Evolutionary conservation across 78 protist genomes (phyloP).

Genomic region (Isochrysis galbana): DNA sequence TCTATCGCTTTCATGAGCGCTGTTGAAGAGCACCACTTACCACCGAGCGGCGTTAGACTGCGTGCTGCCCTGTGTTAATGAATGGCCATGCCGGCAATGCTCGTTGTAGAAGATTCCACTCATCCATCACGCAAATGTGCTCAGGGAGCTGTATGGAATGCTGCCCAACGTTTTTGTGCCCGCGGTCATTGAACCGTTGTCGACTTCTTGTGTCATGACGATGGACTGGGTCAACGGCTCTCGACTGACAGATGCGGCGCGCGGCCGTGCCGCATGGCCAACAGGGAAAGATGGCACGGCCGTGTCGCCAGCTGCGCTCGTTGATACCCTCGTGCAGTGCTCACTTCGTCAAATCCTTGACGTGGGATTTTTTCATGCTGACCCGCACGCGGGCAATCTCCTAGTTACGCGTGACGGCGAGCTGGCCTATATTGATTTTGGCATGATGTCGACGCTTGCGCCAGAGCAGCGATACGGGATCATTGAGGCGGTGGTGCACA

Average conservation of each 20-base stretch:
- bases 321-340: constrained; percentile 19
- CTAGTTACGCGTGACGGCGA: not conserved
- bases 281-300: too few relatives aligned
- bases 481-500: constrained; percentile 38
- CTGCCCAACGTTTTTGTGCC: too few relatives aligned
- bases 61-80: too few relatives aligned
- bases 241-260: not conserved
- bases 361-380: constrained; percentile 11
- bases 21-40: too few relatives aligned
- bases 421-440: constrained; percentile 16
- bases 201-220: too few relatives aligned
- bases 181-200: too few relatives aligned
- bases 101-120: too few relatives aligned
- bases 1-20: too few relatives aligned
- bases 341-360: constrained; percentile 33
- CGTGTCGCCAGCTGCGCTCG: not conserved
- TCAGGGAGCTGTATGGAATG: too few relatives aligned
- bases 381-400: constrained; percentile 31
- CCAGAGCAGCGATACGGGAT: not conserved
- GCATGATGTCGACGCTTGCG: not conserved
- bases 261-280: not conserved
- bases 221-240: constrained; percentile 15
- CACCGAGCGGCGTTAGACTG: too few relatives aligned
- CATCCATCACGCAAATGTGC: too few relatives aligned
- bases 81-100: too few relatives aligned